Percentiles rank a stretch among this genome's conserved stretches.
These are phyloP conservation scores for Stentor roeselii DNA, from an alignment of 73 alveolate species.

Conservation along the genomic window DNA sequence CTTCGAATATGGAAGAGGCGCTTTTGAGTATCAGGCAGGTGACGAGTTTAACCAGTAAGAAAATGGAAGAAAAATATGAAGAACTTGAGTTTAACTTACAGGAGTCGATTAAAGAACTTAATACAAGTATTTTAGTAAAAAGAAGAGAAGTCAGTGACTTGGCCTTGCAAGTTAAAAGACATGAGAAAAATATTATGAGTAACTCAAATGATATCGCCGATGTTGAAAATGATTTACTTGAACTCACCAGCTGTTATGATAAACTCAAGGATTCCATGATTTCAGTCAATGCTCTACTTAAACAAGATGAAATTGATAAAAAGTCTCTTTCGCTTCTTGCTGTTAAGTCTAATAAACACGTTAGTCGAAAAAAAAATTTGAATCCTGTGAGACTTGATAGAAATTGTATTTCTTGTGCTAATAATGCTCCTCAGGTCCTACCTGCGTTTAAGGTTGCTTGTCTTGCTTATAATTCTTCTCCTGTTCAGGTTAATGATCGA, in stretches of 20 bases:
- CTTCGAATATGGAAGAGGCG: not conserved
- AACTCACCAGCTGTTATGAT: not conserved
- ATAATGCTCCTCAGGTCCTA: not conserved
- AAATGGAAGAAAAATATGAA: not conserved
- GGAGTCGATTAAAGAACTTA: not conserved
- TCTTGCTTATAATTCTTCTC: not conserved
- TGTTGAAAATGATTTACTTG: too few relatives aligned
- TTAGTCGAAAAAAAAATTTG: too few relatives aligned
- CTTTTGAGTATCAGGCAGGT: too few relatives aligned
- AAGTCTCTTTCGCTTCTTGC: not conserved
- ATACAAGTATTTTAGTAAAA: too few relatives aligned
- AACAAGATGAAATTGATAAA: not conserved
- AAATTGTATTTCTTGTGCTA: not conserved
- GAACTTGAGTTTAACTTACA: not conserved
- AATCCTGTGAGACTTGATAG: not conserved
- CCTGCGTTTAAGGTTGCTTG: not conserved
- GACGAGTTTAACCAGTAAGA: not conserved
- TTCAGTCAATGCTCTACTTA: not conserved
- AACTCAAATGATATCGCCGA: not conserved
- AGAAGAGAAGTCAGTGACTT: not conserved
- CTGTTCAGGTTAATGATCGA: not conserved
- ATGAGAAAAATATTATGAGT: too few relatives aligned
- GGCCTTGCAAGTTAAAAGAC: not conserved
- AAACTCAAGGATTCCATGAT: not conserved
- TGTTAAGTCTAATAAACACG: not conserved